A percentile compares a stretch with the other conserved stretches of the same genome.
Evolutionary conservation across 208 protist species (phyloP).

Genomic region (Angomonas ambiguus): DNA sequence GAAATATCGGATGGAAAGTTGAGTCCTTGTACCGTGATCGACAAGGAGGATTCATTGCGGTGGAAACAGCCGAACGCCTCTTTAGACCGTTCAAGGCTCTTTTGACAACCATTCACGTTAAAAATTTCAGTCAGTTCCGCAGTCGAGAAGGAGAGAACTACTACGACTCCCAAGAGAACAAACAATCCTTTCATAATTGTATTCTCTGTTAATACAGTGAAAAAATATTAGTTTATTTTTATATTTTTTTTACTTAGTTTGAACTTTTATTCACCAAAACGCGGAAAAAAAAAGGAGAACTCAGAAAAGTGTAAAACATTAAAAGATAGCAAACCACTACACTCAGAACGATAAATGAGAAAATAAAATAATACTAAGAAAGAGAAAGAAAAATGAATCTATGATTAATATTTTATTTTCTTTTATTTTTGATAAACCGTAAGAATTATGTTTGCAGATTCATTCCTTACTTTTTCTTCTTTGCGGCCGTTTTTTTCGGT

Average conservation of each 20-base stretch:
- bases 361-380: slow-evolving; percentile 1
- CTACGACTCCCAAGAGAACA: neutral
- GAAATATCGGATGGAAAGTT: neutral
- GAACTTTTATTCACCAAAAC: too few relatives aligned
- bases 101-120: neutral
- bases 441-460: neutral
- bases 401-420: neutral
- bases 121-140: slow-evolving; percentile 71
- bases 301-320: too few relatives aligned
- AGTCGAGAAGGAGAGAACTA: slow-evolving; percentile 26
- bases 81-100: neutral
- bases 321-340: too few relatives aligned
- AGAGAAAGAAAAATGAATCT: neutral
- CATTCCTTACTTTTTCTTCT: slow-evolving; percentile 1
- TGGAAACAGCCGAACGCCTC: neutral
- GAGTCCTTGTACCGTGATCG: neutral
- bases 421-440: slow-evolving; percentile 3
- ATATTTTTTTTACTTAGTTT: slow-evolving; percentile 1
- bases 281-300: too few relatives aligned
- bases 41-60: neutral
- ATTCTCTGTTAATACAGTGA: neutral
- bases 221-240: neutral
- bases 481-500: neutral
- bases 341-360: too few relatives aligned
- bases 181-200: neutral